These are phyloP conservation scores for Hygrocybe punicea DNA, from an alignment of 768 basidiomycete genomes.

Conservation along the genomic window DNA sequence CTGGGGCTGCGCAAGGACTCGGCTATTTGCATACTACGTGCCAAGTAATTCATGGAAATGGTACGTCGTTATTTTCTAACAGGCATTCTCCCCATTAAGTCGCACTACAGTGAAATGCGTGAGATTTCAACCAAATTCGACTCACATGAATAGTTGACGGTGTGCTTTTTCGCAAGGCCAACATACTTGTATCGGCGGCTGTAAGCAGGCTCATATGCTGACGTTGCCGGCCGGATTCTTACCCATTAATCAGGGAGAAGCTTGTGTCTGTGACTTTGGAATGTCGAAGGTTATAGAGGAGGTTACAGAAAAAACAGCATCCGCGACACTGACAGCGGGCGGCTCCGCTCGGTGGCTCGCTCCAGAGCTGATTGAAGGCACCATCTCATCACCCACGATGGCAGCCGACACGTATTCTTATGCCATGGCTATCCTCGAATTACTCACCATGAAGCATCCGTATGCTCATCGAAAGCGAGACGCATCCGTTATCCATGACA, in stretches of 20 bases:
- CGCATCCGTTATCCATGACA: constrained; percentile 46
- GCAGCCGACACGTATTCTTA: constrained; percentile 56
- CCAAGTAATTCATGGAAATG: constrained; percentile 56
- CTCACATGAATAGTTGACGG: not conserved
- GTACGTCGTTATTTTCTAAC: constrained; percentile 38
- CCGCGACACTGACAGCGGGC: constrained; percentile 46
- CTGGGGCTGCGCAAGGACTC: constrained; percentile 54
- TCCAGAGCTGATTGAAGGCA: constrained; percentile 54
- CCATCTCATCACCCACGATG: constrained; percentile 40
- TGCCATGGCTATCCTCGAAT: constrained; percentile 58
- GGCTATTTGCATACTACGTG: constrained; percentile 49
- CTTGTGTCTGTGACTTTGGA: constrained; percentile 62
- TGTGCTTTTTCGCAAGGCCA: constrained; percentile 37
- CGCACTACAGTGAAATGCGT: constrained; percentile 55
- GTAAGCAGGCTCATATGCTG: constrained; percentile 30
- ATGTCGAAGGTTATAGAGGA: constrained; percentile 61
- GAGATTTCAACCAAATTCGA: constrained; percentile 24
- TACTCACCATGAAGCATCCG: constrained; percentile 51
- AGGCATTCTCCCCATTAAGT: not conserved
- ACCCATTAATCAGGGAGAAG: constrained; percentile 40
- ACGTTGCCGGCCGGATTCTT: not conserved
- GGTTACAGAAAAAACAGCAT: constrained; percentile 47
- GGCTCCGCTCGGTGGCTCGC: constrained; percentile 58
- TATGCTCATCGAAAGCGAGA: constrained; percentile 51
- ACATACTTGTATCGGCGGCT: constrained; percentile 53